Conservation (phyloP, 1,139 yeast species). For the Pichia sp. region DNA sequence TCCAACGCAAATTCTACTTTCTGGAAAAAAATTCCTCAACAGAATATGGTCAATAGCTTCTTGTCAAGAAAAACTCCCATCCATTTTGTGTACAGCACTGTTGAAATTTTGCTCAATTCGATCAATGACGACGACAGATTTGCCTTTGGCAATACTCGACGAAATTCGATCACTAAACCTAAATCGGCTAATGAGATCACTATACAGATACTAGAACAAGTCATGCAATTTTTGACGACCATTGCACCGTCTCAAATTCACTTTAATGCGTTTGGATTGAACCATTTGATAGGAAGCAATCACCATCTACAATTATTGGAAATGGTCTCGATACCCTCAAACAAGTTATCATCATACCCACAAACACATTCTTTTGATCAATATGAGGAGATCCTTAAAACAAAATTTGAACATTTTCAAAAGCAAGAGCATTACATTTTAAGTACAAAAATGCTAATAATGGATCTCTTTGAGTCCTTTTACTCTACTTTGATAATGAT, state of each 20-base stretch:
- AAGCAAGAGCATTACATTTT: constrained; percentile 33
- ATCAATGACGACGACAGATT: constrained; percentile 34
- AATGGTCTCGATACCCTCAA: constrained; percentile 25
- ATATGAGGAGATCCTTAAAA: constrained; percentile 18
- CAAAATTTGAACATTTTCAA: neutral
- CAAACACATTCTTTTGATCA: constrained; percentile 27
- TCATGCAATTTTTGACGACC: constrained; percentile 34
- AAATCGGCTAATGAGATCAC: constrained; percentile 21
- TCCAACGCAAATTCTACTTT: constrained; percentile 15
- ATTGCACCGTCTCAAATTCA: constrained; percentile 34
- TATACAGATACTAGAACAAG: constrained; percentile 30
- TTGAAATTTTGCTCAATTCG: constrained; percentile 43
- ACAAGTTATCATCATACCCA: constrained; percentile 20
- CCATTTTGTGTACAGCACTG: constrained; percentile 30
- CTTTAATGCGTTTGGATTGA: constrained; percentile 49
- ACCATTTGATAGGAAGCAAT: constrained; percentile 51
- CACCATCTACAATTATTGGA: constrained; percentile 32
- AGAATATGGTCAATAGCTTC: constrained; percentile 24
- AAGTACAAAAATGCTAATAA: constrained; percentile 35
- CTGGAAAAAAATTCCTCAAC: constrained; percentile 28
- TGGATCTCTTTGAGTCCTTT: constrained; percentile 35
- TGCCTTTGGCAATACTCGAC: constrained; percentile 23
- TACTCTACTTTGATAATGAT: constrained; percentile 13
- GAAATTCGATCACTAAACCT: constrained; percentile 8
- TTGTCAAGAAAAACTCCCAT: constrained; percentile 29